Percentiles rank a stretch among this genome's conserved stretches.
Conservation (phyloP, 2,329 filamentous ascomycete species). For the Biscogniauxia mediterranea region DNA sequence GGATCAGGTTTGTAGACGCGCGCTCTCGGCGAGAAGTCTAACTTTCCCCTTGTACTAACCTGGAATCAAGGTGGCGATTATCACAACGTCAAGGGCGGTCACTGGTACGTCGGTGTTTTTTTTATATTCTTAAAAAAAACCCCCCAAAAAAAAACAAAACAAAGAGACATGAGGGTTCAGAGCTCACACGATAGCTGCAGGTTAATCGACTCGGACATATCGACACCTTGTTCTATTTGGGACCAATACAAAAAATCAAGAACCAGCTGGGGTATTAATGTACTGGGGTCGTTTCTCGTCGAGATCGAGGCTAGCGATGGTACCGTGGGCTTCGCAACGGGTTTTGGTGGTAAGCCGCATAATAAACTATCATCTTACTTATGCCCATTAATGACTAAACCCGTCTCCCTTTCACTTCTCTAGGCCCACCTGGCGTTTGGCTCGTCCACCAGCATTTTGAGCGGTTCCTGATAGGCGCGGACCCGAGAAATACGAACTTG, state of each 20-base stretch:
- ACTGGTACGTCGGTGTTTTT: conserved; percentile 58
- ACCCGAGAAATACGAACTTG: conserved; percentile 87
- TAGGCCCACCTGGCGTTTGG: conserved; percentile 87
- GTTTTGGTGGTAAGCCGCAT: conserved; percentile 67
- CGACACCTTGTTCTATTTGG: conserved; percentile 88
- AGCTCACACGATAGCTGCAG: conserved; percentile 52
- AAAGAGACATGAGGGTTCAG: background rate
- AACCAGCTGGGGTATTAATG: conserved; percentile 94
- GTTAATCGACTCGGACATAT: conserved; percentile 89
- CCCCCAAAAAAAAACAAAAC: no score
- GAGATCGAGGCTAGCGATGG: conserved; percentile 88
- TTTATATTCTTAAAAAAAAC: no score
- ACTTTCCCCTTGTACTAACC: conserved; percentile 4
- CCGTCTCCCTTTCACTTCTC: background rate
- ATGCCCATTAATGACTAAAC: conserved; percentile 7
- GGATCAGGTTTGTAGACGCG: conserved; percentile 45
- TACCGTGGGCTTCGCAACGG: conserved; percentile 90
- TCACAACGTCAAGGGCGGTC: conserved; percentile 80
- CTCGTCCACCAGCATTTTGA: conserved; percentile 91
- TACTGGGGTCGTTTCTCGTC: conserved; percentile 86
- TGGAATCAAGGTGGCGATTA: conserved; percentile 69
- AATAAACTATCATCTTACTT: conserved; percentile 2
- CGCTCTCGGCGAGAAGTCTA: background rate
- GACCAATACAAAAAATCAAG: conserved; percentile 83
- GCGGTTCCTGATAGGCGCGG: conserved; percentile 83